Base-by-base conservation (phyloP, 2,329 filamentous ascomycete species). In the Westerdykella aurantiaca region DNA sequence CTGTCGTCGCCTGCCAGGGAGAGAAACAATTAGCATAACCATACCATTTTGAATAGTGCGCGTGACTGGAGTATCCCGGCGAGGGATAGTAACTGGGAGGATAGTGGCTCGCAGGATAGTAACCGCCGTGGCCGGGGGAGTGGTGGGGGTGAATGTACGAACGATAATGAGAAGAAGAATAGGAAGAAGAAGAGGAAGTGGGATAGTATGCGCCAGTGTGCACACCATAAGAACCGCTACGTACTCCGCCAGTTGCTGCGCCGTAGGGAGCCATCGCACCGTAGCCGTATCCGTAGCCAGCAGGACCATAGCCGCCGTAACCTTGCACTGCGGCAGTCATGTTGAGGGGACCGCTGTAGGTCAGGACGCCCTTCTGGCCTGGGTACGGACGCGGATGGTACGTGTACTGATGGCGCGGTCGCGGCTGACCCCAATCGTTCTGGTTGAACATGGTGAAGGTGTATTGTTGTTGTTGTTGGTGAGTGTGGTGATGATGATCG, bases 21-120 rank as follows among this genome's bases (percentile, higher is more conserved):
- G 43, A 48, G 45, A 56, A 64, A 47, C 57, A 64, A 58, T 65
- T 63, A 65, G 61, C 61, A 57, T 61, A 65, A 45, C 53, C 25
- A 29, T 29, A 29, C 25, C 25, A 29, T 29, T 9, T 29, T 29
- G 25, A 29, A 29, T 2, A 29, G 25, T 29, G 25, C 7, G 25
- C 25, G 10, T 29, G 25, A 29, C 4, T 29, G 10, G 25, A 10
- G 11, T 29, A 29, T 29, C 25, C 25, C 25, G 25, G 25, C 25
- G 25, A 6, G 18, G 18, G 31, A 33, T 33, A 13, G 31, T 33
- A 33, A 33, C 14, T 12, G 4, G 31, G 3, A 35, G n/a, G 33
- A 35, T 35, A 10, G 6, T 16, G 33, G 13, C 3, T 14, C 33
- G n/a, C 33, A 35, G n/a, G 33, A 35, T 35, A 18, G 33, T 35